These are phyloP conservation scores for Coniochaeta sp. DNA, from an alignment of 2,329 filamentous ascomycete species.

Conservation along the genomic window DNA sequence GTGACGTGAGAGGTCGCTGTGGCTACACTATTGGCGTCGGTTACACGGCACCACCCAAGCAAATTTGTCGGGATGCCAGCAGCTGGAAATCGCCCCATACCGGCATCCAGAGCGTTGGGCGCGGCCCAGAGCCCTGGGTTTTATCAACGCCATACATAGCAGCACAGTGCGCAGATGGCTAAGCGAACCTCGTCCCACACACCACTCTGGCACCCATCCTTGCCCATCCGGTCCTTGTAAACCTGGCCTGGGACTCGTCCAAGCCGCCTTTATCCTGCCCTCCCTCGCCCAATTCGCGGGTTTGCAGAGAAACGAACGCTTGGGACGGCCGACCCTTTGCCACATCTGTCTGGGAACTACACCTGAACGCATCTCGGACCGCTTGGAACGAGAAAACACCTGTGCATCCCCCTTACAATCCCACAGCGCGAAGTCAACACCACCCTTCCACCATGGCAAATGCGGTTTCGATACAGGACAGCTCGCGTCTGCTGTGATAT, in stretches of 20 bases:
- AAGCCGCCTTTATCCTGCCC: background rate
- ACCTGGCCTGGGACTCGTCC: background rate
- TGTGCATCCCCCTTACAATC: background rate
- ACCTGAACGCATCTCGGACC: background rate
- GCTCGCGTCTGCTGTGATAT: background rate
- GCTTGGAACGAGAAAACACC: background rate
- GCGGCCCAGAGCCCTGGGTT: slow-evolving; percentile 1
- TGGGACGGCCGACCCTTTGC: background rate
- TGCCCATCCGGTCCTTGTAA: background rate
- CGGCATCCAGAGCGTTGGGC: background rate
- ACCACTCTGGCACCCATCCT: background rate
- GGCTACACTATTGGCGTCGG: background rate
- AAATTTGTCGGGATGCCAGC: background rate
- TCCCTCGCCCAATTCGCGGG: background rate
- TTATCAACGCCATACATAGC: background rate
- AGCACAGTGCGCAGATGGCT: background rate
- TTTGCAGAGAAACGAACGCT: background rate
- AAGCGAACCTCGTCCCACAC: background rate
- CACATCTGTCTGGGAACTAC: background rate
- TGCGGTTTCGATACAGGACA: background rate
- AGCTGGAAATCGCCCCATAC: background rate
- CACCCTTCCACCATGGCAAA: background rate
- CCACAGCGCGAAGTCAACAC: background rate
- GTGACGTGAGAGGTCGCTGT: background rate
- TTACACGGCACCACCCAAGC: background rate